Conservation (phyloP, 257 asterid species). For the Solanum paucissectum region DNA sequence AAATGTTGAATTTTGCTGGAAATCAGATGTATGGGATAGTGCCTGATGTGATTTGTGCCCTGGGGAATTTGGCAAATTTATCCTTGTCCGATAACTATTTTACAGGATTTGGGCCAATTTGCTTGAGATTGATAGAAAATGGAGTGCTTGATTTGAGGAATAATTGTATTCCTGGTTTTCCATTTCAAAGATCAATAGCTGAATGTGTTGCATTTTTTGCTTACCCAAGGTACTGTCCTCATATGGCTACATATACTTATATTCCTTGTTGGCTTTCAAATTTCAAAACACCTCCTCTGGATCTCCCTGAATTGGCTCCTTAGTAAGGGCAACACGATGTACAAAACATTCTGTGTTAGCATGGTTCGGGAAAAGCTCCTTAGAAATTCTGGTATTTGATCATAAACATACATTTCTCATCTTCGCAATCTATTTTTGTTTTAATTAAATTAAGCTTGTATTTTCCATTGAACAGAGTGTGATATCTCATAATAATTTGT, state of each 20-base stretch:
- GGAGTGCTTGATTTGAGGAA: conserved; percentile 53
- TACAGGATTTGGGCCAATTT: conserved; percentile 36
- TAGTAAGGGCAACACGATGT: not conserved
- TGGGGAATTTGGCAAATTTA: conserved; percentile 34
- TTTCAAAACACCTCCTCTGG: conserved; percentile 1
- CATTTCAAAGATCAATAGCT: conserved; percentile 37
- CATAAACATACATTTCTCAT: not conserved
- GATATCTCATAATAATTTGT: not conserved
- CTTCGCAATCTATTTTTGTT: not conserved
- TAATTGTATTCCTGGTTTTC: conserved; percentile 55
- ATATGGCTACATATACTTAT: conserved; percentile 6
- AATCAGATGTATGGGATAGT: conserved; percentile 42
- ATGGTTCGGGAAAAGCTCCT: not conserved
- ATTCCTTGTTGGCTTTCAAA: conserved; percentile 42
- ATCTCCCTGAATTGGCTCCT: conserved; percentile 23
- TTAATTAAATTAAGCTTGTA: not conserved
- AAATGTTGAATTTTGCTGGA: conserved; percentile 47
- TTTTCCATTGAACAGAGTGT: not conserved
- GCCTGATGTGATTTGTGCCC: conserved; percentile 48
- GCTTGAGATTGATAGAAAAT: conserved; percentile 31
- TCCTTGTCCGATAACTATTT: conserved; percentile 57
- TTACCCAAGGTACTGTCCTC: conserved; percentile 35
- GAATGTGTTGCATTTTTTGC: conserved; percentile 47
- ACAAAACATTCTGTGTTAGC: not conserved
- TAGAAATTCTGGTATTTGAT: not conserved